Evolutionary conservation across 148 eudicot species (phyloP).

Genomic region (Camellia sinensis): DNA sequence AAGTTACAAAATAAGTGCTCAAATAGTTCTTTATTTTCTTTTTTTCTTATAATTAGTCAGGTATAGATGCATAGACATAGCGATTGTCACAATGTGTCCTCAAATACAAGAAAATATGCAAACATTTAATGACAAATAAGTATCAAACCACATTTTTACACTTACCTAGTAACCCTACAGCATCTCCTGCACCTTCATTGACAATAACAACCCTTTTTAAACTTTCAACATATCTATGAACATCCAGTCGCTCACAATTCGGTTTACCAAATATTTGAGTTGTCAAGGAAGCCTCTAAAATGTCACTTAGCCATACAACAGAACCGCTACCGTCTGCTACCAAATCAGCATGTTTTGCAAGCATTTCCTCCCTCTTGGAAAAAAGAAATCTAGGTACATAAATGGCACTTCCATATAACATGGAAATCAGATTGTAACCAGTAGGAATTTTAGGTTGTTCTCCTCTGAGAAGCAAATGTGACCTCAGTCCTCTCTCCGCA

Average conservation of each 20-base stretch:
- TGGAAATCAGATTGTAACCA: conserved; percentile 75
- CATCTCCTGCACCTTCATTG: conserved; percentile 96
- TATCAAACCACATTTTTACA: conserved; percentile 2
- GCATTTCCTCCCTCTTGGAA: conserved; percentile 83
- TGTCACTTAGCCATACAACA: conserved; percentile 52
- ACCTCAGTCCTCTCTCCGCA: conserved; percentile 79
- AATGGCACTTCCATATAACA: conserved; percentile 63
- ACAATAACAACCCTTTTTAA: conserved; percentile 58
- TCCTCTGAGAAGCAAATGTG: conserved; percentile 92
- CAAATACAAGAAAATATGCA: not conserved
- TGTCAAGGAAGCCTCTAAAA: conserved; percentile 40
- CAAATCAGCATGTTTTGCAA: conserved; percentile 49
- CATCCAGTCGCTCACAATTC: conserved; percentile 12
- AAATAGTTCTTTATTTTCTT: not conserved
- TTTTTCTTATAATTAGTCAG: not conserved
- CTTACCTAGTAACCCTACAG: conserved; percentile 69
- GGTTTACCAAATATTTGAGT: conserved; percentile 18
- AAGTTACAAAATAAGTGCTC: not conserved
- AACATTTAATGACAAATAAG: not conserved
- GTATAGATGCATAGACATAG: not conserved
- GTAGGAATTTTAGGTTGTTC: conserved; percentile 81
- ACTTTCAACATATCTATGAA: conserved; percentile 23
- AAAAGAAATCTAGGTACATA: conserved; percentile 83
- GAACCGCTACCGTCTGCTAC: conserved; percentile 55
- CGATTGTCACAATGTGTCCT: not conserved